Evolutionary conservation across 371 early-diverging fungal genomes (phyloP), one percentile per base, ranked within the genome.

Genomic region (Rhizopus microsporus): DNA sequence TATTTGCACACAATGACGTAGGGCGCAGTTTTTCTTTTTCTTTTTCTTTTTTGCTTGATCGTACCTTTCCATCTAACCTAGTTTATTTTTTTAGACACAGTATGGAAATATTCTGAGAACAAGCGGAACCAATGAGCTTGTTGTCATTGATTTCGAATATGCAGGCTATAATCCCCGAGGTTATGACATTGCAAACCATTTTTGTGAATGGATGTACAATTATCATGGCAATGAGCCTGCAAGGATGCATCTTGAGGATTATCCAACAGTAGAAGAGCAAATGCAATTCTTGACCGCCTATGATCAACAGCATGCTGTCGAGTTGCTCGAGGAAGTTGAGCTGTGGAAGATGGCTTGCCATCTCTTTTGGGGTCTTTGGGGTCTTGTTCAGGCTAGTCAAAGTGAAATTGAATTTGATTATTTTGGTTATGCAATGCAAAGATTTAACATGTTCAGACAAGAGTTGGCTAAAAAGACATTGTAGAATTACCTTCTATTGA

Each of bases 141-240:
- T 72, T 5, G 56, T 75, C 31, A 69, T 75, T 23, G 94, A 93
- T 56, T 92, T 90, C 65, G 94, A 94, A 57, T 94, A 94, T 68
- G 85, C 93, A 12, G 92, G 95, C 0, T 91, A 90, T 65, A 93
- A 90, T 60, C 83, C 85, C 50, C 86, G 91, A 6, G 93, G 85
- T 5, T 91, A 78, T 42, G 94, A 94, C 39, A 88, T 94, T 38
- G 93, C 88, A 31, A 94, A 94, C 67, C 94, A 93, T 56, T 94
- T 94, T 61, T 90, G 90, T 69, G 94, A 94, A 54, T 94, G 92
- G 92, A 89, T 82, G 73, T 89, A 90, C 30, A 84, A 93, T 63
- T 93, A 93, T 63, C 88, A 89, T 58, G 67, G 79, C 10, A 59
- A 68, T 4, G 40, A 62, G 0, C 84, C 84, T 7, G 88, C 92